Percentiles rank a stretch among this genome's conserved stretches.
phyloP scores from a whole-genome alignment of 306 rosid genomes.

The Gastrolobium villosum region DNA sequence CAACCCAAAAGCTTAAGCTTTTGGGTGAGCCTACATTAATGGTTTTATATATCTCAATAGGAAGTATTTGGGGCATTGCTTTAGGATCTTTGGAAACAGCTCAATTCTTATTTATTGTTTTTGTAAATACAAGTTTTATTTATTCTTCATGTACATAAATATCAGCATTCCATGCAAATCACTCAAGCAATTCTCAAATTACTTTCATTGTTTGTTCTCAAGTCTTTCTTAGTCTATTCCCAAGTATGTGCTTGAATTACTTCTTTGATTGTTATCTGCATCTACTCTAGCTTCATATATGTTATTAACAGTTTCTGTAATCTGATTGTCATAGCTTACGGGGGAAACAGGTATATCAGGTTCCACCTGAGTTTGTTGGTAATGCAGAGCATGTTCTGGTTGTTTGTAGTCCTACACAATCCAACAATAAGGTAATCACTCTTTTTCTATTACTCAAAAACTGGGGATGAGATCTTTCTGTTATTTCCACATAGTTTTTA shows the following conservation, averaged over 20 bases:
- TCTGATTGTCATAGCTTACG: slow-evolving; percentile 71
- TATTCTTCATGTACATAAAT: background rate
- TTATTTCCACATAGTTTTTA: slow-evolving; percentile 22
- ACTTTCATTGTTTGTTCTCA: background rate
- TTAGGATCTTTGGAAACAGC: background rate
- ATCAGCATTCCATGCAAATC: slow-evolving; percentile 6
- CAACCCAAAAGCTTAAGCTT: too few species aligned
- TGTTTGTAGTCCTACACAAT: slow-evolving; percentile 64
- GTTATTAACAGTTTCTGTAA: slow-evolving; percentile 40
- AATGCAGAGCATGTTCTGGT: slow-evolving; percentile 84
- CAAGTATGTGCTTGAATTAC: slow-evolving; percentile 30
- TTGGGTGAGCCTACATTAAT: too few species aligned
- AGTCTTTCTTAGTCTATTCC: background rate
- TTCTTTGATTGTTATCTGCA: slow-evolving; percentile 29
- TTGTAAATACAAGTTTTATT: background rate
- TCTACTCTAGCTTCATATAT: slow-evolving; percentile 39
- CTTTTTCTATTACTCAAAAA: slow-evolving; percentile 33
- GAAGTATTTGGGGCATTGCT: background rate
- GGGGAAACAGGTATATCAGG: slow-evolving; percentile 80
- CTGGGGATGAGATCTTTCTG: slow-evolving; percentile 22
- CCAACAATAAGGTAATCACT: slow-evolving; percentile 68
- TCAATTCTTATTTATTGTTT: background rate
- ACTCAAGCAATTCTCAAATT: background rate
- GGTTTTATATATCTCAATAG: too few species aligned
- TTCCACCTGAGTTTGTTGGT: slow-evolving; percentile 79